These are phyloP conservation scores for Amanita thiersii DNA, from an alignment of 768 basidiomycete species.

Conservation along the genomic window DNA sequence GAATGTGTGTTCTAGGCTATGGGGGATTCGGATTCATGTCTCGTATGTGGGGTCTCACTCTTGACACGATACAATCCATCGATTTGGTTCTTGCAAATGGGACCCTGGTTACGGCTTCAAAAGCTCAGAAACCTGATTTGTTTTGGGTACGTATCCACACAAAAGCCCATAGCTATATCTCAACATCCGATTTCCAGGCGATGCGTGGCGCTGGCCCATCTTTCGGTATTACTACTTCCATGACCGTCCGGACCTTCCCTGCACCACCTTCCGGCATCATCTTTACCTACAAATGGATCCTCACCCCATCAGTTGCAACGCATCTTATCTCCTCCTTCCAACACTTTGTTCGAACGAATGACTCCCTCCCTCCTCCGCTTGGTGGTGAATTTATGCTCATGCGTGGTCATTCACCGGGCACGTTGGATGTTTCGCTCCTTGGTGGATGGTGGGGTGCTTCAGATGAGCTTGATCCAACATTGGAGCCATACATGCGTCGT, in stretches of 20 bases:
- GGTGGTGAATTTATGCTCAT: not conserved
- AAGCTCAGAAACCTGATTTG: conserved; percentile 16
- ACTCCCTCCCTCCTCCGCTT: not conserved
- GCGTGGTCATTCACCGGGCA: not conserved
- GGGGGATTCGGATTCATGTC: conserved; percentile 20
- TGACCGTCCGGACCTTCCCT: conserved; percentile 14
- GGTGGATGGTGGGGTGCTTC: not conserved
- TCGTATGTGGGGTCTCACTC: conserved; percentile 20
- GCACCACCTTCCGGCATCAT: conserved; percentile 13
- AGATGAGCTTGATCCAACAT: not conserved
- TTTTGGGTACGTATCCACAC: conserved; percentile 16
- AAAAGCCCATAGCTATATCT: not conserved
- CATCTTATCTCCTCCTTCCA: not conserved
- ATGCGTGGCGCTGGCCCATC: conserved; percentile 17
- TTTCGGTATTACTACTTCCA: conserved; percentile 15
- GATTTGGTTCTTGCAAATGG: conserved; percentile 22
- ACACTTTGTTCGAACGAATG: not conserved
- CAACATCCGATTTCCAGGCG: conserved; percentile 8
- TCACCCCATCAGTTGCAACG: not conserved
- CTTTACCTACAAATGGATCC: conserved; percentile 5
- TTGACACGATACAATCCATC: conserved; percentile 17
- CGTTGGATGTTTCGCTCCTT: not conserved
- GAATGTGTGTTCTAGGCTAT: conserved; percentile 11
- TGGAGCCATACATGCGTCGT: not conserved
- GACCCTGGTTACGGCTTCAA: conserved; percentile 15